phyloP scores from a whole-genome alignment of 2,329 filamentous ascomycete species.

The Sporothrix brunneoviolacea region DNA sequence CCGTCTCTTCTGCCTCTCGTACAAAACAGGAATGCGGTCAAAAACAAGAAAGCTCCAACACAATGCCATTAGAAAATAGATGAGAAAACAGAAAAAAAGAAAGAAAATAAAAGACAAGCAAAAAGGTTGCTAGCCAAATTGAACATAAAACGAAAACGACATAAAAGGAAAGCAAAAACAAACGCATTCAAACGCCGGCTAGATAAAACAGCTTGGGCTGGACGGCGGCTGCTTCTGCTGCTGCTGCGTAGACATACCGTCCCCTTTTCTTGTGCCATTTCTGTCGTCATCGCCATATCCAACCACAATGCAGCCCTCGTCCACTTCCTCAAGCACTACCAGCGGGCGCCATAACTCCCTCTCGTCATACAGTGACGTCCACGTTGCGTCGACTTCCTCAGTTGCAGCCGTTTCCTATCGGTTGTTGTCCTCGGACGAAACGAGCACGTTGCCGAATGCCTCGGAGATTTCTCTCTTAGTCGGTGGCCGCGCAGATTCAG shows the following conservation, averaged over 20 bases:
- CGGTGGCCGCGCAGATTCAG: slow-evolving; percentile 34
- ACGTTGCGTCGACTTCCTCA: background rate
- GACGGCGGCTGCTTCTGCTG: slow-evolving; percentile 4
- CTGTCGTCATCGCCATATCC: background rate
- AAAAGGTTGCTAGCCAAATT: background rate
- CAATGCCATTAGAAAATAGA: background rate
- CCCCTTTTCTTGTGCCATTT: background rate
- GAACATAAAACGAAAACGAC: background rate
- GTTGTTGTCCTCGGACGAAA: slow-evolving; percentile 22
- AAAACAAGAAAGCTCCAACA: background rate
- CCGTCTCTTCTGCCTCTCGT: background rate
- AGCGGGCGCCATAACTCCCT: background rate
- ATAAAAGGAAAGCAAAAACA: background rate
- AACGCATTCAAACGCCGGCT: slow-evolving; percentile 8
- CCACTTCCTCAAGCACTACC: background rate
- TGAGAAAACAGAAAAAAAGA: background rate
- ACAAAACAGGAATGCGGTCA: background rate
- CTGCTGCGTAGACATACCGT: background rate
- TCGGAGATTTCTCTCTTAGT: slow-evolving; percentile 47
- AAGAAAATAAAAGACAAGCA: background rate
- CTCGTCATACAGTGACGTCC: background rate
- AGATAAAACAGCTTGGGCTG: slow-evolving; percentile 15
- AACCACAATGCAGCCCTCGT: background rate
- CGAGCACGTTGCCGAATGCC: slow-evolving; percentile 51
- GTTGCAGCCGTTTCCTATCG: slow-evolving; percentile 8